Evolutionary conservation across 2,329 filamentous ascomycete genomes (phyloP).

Genomic region (Bipolaris victoriae): DNA sequence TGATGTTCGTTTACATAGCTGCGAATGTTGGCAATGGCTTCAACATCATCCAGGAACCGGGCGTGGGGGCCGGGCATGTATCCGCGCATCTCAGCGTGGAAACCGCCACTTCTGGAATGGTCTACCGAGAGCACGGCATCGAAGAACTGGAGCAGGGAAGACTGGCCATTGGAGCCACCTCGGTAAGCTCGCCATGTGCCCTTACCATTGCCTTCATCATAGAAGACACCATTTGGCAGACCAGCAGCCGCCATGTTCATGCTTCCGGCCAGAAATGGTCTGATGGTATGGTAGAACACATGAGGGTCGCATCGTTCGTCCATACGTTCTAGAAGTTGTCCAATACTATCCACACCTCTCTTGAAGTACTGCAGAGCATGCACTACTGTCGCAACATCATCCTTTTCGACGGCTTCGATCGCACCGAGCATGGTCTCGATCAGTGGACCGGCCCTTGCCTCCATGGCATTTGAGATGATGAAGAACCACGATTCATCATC

Average conservation of each 20-base stretch:
- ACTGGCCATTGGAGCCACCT: conserved; percentile 63
- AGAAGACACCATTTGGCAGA: conserved; percentile 59
- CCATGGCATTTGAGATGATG: conserved; percentile 60
- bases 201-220: conserved; percentile 56
- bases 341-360: conserved; percentile 51
- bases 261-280: conserved; percentile 59
- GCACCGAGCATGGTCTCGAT: conserved; percentile 56
- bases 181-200: conserved; percentile 59
- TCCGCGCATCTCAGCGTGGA: conserved; percentile 56
- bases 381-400: conserved; percentile 49
- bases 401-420: conserved; percentile 52
- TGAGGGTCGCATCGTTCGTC: conserved; percentile 57
- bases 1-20: conserved; percentile 49
- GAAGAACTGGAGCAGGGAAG: conserved; percentile 61
- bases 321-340: conserved; percentile 56
- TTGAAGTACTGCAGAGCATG: conserved; percentile 50
- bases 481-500: conserved; percentile 54
- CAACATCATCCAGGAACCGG: conserved; percentile 57
- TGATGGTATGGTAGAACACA: conserved; percentile 60
- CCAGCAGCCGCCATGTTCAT: conserved; percentile 61
- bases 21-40: conserved; percentile 54
- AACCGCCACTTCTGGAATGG: conserved; percentile 51
- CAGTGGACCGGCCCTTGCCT: conserved; percentile 56
- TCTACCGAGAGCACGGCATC: conserved; percentile 60
- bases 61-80: conserved; percentile 63